Base-by-base conservation (phyloP, 306 rosid genomes). In the Begonia peltatifolia region DNA sequence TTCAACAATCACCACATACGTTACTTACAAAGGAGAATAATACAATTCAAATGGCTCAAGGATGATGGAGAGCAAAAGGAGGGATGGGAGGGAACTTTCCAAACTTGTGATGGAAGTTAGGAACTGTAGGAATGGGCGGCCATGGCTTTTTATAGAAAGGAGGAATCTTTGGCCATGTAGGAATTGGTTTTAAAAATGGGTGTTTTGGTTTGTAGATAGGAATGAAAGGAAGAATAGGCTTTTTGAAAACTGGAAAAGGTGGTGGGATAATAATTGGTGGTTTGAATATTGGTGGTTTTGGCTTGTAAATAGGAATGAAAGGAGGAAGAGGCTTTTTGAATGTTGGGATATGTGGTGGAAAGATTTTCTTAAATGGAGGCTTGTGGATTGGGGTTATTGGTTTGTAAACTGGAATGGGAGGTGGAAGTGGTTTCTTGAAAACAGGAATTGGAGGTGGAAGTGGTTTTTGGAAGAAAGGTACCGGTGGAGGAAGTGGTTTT, bases 51-150 rank as follows among this genome's bases (percentile, higher is more conserved):
- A 30, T 3, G 38, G 38, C 53, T 62, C 73, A 83, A 44, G 84
- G 72, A 30, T 5, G 6, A 38, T 61, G 60, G 50, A 77, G 53
- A 48, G 16, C 54, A 49, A 30, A 38, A 18, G 80, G 75, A 15
- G 81, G 64, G 5, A 63, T 5, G n/a, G 78, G 65, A 11, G 74
- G 71, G 57, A 49, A 53, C 51, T 73, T 70, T 54, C 79, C 84
- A 55, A 50, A 62, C 71, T 66, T 75, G 42, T 79, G 89, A 67
- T 76, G 86, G 43, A 66, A 5, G 41, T 14, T 68, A 49, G 66
- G 72, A 16, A 54, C 14, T 23, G 38, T 47, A 12, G 68, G 70
- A 41, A 59, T 41, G 9, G 74, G 68, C 9, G 75, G 74, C 48
- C 14, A 12, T 44, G 48, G n/a, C 48, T 44, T 44, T 44, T 44